phyloP scores from a whole-genome alignment of 352 stramenopile genomes.

The Phytophthora uliginosa region DNA sequence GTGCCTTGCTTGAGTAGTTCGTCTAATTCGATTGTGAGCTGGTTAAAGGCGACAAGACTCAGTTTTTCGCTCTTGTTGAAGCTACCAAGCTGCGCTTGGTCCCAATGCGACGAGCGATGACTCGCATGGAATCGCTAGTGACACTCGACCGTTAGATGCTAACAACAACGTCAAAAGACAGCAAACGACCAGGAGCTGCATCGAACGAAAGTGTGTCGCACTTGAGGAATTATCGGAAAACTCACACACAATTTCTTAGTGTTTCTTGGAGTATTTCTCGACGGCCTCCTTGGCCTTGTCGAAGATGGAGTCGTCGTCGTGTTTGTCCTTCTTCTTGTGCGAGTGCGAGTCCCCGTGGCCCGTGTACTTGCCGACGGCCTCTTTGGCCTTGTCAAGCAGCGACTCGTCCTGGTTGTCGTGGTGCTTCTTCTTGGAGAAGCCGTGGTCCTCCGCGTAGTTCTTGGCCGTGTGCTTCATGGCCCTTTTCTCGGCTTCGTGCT shows the following conservation, averaged over 20 bases:
- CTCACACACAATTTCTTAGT: not conserved
- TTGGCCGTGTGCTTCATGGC: slow-evolving; percentile 24
- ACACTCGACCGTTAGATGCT: not conserved
- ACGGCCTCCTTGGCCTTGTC: slow-evolving; percentile 34
- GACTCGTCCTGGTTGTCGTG: slow-evolving; percentile 29
- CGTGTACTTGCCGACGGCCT: slow-evolving; percentile 28
- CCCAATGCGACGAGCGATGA: not conserved
- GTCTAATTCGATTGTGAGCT: slow-evolving; percentile 31
- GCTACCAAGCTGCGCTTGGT: not conserved
- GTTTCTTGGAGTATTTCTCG: slow-evolving; percentile 25
- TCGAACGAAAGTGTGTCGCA: not conserved
- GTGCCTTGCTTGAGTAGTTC: slow-evolving; percentile 1
- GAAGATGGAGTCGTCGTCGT: slow-evolving; percentile 34
- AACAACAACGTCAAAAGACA: not conserved
- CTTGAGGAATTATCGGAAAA: no score
- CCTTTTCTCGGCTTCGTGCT: slow-evolving; percentile 26
- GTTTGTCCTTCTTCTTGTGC: slow-evolving; percentile 22
- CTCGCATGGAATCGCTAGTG: no score
- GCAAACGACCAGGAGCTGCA: not conserved
- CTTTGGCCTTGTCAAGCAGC: slow-evolving; percentile 36
- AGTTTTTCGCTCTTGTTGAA: not conserved
- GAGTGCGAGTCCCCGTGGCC: slow-evolving; percentile 26
- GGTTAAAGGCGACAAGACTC: not conserved
- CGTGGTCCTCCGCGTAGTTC: slow-evolving; percentile 36
- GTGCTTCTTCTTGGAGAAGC: slow-evolving; percentile 29